phyloP scores from a whole-genome alignment of 305 asterid species.

The Rubia balearica region DNA sequence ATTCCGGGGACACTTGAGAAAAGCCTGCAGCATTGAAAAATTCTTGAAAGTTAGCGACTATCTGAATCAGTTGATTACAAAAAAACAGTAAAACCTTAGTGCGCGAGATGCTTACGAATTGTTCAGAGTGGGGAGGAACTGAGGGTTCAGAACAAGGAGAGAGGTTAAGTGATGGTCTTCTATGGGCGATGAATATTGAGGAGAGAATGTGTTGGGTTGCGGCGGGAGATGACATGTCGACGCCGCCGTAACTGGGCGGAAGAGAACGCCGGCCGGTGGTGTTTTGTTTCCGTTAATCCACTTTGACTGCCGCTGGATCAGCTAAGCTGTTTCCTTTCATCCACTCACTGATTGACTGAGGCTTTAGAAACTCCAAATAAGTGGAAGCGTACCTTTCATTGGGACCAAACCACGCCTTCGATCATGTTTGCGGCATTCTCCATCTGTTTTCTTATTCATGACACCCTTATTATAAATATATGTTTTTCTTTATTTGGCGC shows the following conservation, averaged over 20 bases:
- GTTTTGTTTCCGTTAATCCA: conserved; percentile 1
- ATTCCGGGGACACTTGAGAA: conserved; percentile 11
- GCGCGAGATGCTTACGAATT: conserved; percentile 4
- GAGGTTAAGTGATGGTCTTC: not conserved
- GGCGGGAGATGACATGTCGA: conserved; percentile 9
- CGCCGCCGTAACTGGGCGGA: not conserved
- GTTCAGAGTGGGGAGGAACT: not conserved
- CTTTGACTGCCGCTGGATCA: conserved; percentile 6
- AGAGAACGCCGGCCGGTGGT: not conserved
- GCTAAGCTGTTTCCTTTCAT: conserved; percentile 3
- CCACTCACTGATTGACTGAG: not conserved
- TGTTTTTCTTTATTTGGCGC: too few relatives aligned
- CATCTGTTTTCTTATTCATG: too few relatives aligned
- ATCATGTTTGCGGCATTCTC: not conserved
- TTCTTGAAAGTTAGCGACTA: not conserved
- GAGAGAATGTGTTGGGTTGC: not conserved
- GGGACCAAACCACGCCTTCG: not conserved
- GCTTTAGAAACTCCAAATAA: not conserved
- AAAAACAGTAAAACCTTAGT: not conserved
- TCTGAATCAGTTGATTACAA: not conserved
- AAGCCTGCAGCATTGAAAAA: conserved; percentile 19
- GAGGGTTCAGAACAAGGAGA: not conserved
- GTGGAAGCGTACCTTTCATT: not conserved
- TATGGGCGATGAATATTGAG: conserved; percentile 7
- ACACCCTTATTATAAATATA: too few relatives aligned